Percentiles rank a stretch among this genome's conserved stretches.
Evolutionary conservation across 2,329 filamentous ascomycete species (phyloP).

Genomic region (Ploettnerulaceae sp.): DNA sequence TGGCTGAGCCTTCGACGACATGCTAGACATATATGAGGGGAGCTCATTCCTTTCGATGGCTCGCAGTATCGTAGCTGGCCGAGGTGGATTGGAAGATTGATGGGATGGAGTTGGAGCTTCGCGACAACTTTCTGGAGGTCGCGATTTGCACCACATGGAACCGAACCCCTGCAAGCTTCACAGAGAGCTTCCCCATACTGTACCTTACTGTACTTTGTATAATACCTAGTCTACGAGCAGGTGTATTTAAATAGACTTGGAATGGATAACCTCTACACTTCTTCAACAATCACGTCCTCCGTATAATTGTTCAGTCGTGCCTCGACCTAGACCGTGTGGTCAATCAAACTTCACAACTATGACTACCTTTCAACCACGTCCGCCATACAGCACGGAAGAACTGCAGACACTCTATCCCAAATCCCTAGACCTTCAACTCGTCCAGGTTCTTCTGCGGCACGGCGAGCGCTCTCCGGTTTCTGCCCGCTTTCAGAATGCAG

Average conservation of each 20-base stretch:
- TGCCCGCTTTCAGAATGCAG: slow-evolving; percentile 78
- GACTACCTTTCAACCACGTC: slow-evolving; percentile 71
- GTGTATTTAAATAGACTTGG: no score
- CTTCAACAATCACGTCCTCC: not conserved
- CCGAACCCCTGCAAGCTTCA: no score
- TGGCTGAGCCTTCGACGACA: slow-evolving; percentile 26
- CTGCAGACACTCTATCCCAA: slow-evolving; percentile 76
- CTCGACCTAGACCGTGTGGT: not conserved
- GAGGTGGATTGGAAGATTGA: not conserved
- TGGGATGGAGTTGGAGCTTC: no score
- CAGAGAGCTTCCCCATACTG: no score
- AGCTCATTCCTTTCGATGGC: slow-evolving; percentile 26
- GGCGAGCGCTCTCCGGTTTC: slow-evolving; percentile 81
- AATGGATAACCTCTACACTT: not conserved
- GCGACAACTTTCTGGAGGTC: no score
- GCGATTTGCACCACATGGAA: no score
- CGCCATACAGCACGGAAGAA: slow-evolving; percentile 76
- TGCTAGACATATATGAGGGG: slow-evolving; percentile 29
- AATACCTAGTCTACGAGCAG: no score
- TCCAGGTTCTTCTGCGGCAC: slow-evolving; percentile 80
- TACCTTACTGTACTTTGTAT: no score
- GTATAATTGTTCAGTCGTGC: no score
- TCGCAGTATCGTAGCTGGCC: no score
- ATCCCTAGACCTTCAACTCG: slow-evolving; percentile 75
- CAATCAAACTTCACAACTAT: slow-evolving; percentile 44